These are phyloP conservation scores for Ceratocystis huliohia DNA, from an alignment of 2,329 filamentous ascomycete genomes.

Conservation along the genomic window DNA sequence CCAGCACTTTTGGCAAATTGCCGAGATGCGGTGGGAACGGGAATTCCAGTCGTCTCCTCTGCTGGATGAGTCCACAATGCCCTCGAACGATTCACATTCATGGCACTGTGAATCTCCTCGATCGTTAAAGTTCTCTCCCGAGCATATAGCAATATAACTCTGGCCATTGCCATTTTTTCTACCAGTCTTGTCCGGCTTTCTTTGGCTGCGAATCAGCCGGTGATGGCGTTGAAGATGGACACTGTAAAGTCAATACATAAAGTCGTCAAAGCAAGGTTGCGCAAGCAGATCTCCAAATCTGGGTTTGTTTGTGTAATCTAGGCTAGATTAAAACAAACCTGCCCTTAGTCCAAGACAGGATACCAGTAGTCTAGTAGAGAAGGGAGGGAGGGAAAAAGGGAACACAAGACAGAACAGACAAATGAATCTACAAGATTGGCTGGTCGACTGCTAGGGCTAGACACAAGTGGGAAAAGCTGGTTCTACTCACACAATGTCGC, in stretches of 20 bases:
- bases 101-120: constrained; percentile 20
- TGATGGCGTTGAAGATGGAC: constrained; percentile 20
- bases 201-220: constrained; percentile 19
- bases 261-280: neutral
- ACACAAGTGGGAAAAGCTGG: neutral
- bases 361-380: neutral
- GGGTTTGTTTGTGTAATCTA: no score
- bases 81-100: constrained; percentile 18
- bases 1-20: constrained; percentile 21
- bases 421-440: neutral
- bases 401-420: neutral
- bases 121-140: constrained; percentile 19
- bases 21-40: constrained; percentile 17
- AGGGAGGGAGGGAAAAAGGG: neutral
- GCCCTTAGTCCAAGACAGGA: neutral
- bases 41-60: constrained; percentile 6
- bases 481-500: constrained; percentile 20
- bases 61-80: constrained; percentile 10
- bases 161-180: constrained; percentile 20
- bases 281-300: neutral
- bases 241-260: constrained; percentile 1
- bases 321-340: no score
- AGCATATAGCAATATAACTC: constrained; percentile 20
- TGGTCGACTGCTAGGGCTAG: neutral
- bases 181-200: constrained; percentile 18